These are phyloP conservation scores for Mycena epipterygia DNA, from an alignment of 768 basidiomycete genomes.

Conservation along the genomic window DNA sequence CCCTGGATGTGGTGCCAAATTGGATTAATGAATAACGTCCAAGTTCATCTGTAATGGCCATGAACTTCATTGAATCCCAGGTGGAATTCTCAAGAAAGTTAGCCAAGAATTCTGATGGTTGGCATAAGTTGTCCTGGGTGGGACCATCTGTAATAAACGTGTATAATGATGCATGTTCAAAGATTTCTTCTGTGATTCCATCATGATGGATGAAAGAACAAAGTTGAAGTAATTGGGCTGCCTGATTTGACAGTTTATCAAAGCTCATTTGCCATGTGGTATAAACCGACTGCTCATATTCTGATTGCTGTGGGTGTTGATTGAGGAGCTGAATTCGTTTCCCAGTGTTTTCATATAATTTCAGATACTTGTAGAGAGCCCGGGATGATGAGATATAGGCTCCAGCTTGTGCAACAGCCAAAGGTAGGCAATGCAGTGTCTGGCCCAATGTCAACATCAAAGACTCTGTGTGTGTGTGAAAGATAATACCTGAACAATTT, in stretches of 20 bases:
- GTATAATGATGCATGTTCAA: too few species aligned
- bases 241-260: not conserved
- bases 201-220: not conserved
- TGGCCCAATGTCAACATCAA: not conserved
- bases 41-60: not conserved
- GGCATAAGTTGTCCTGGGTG: too few species aligned
- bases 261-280: not conserved
- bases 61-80: not conserved
- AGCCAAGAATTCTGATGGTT: not conserved
- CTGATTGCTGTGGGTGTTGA: not conserved
- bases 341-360: not conserved
- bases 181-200: not conserved
- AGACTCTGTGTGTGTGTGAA: not conserved
- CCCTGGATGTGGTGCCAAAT: not conserved
- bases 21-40: not conserved
- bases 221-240: not conserved
- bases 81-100: not conserved
- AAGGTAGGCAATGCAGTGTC: not conserved
- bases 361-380: not conserved
- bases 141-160: too few species aligned
- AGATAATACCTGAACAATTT: not conserved
- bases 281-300: not conserved
- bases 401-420: not conserved
- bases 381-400: not conserved
- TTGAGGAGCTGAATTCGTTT: not conserved